Percentiles rank a stretch among this genome's conserved stretches.
phyloP scores from a whole-genome alignment of 1,139 yeast genomes.

The Candida buenavistaensis region DNA sequence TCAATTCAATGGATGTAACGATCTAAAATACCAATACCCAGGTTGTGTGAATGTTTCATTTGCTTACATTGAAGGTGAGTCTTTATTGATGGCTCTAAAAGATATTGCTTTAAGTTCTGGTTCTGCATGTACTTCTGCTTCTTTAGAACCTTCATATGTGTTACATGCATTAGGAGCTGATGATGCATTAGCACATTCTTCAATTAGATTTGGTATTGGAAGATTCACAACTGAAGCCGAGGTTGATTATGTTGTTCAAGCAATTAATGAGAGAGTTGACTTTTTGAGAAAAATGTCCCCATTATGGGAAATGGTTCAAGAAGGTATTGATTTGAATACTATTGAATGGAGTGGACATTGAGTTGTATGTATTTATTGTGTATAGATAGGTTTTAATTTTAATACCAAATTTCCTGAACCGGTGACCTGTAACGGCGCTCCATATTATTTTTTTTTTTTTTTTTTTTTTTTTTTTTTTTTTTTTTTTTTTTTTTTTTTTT shows the following conservation, averaged over 20 bases:
- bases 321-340: constrained; percentile 89
- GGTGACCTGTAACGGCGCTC: background rate
- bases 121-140: constrained; percentile 99
- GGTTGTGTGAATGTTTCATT: constrained; percentile 97
- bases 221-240: constrained; percentile 96
- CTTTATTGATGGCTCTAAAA: constrained; percentile 93
- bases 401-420: constrained; percentile 1
- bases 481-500: no score
- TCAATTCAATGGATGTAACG: constrained; percentile 77
- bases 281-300: constrained; percentile 93
- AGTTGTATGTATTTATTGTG: constrained; percentile 5
- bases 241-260: constrained; percentile 87
- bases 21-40: constrained; percentile 61
- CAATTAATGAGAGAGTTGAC: constrained; percentile 85
- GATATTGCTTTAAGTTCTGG: constrained; percentile 97
- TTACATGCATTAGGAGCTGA: constrained; percentile 96
- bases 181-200: constrained; percentile 96
- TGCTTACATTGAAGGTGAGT: constrained; percentile 98
- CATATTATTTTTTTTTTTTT: background rate
- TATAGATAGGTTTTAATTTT: constrained; percentile 1
- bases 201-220: constrained; percentile 96
- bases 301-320: constrained; percentile 99
- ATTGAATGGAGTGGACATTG: constrained; percentile 96
- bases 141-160: constrained; percentile 95
- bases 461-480: no score